Conservation (phyloP, 139 green algal species). For the Ettlia oleoabundans region DNA sequence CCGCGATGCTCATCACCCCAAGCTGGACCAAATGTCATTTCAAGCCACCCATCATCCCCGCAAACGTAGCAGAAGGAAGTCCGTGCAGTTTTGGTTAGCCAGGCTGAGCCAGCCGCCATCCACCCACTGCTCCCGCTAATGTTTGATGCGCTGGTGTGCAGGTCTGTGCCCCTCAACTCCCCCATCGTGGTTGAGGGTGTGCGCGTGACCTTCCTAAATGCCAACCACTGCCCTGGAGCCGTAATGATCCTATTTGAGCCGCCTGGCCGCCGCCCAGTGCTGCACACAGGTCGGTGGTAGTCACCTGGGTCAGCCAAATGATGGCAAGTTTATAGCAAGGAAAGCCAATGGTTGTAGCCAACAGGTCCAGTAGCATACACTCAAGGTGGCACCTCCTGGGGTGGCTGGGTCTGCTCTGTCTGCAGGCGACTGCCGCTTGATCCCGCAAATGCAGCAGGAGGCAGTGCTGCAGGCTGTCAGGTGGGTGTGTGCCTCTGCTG, state of each 20-base stretch:
- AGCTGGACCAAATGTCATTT: too few species aligned
- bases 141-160: background rate
- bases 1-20: too few species aligned
- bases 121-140: background rate
- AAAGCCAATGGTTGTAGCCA: too few species aligned
- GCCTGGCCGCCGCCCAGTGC: conserved; percentile 59
- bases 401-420: background rate
- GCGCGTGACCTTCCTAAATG: conserved; percentile 86
- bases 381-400: too few species aligned
- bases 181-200: conserved; percentile 64
- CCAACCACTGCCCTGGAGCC: conserved; percentile 94
- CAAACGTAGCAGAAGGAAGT: too few species aligned
- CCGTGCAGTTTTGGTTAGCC: too few species aligned
- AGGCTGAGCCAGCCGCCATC: background rate
- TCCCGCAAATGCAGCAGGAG: conserved; percentile 59
- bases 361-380: too few species aligned
- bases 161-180: conserved; percentile 25
- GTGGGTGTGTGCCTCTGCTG: too few species aligned
- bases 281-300: conserved; percentile 93
- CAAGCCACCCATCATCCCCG: too few species aligned
- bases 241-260: conserved; percentile 74
- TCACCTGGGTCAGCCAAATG: too few species aligned
- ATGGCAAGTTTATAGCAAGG: too few species aligned
- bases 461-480: conserved; percentile 60
- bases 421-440: conserved; percentile 78